Conservation (phyloP, 2,329 filamentous ascomycete genomes). For the Biscogniauxia sp. region DNA sequence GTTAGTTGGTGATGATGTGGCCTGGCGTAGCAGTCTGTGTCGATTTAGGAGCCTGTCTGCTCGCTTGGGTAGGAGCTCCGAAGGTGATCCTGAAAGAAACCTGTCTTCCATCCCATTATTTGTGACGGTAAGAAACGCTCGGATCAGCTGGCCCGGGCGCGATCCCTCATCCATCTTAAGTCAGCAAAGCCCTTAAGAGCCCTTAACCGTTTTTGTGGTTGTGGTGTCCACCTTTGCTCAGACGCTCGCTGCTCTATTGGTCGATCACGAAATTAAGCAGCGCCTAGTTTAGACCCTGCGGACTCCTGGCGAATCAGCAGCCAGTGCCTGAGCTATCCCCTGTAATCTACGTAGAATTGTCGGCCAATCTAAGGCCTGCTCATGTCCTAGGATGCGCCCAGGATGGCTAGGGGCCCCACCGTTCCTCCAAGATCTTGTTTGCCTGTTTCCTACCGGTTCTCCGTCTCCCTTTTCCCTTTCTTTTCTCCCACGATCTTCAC, state of each 20-base stretch:
- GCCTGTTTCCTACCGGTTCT: constrained; percentile 18
- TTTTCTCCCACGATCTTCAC: constrained; percentile 32
- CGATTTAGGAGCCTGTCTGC: neutral
- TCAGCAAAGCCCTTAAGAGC: neutral
- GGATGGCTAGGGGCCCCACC: constrained; percentile 8
- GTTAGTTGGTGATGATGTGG: neutral
- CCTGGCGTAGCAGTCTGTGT: neutral
- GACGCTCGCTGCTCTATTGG: constrained; percentile 12
- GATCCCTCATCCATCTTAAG: neutral
- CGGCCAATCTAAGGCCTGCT: constrained; percentile 18
- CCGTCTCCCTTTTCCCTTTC: constrained; percentile 24
- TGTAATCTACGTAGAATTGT: constrained; percentile 2
- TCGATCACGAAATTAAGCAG: constrained; percentile 21
- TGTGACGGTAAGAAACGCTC: constrained; percentile 1
- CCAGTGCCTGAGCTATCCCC: constrained; percentile 23
- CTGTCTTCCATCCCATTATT: neutral
- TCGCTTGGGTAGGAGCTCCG: neutral
- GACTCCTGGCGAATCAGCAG: constrained; percentile 22
- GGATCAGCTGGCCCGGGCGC: constrained; percentile 2
- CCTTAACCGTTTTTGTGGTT: constrained; percentile 3
- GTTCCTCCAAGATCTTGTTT: constrained; percentile 20
- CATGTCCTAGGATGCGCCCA: constrained; percentile 3
- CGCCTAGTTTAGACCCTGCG: constrained; percentile 16
- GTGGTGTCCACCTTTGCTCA: neutral
- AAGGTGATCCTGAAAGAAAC: neutral